These are phyloP conservation scores for Castanea crenata DNA, from an alignment of 306 rosid species.

Conservation along the genomic window DNA sequence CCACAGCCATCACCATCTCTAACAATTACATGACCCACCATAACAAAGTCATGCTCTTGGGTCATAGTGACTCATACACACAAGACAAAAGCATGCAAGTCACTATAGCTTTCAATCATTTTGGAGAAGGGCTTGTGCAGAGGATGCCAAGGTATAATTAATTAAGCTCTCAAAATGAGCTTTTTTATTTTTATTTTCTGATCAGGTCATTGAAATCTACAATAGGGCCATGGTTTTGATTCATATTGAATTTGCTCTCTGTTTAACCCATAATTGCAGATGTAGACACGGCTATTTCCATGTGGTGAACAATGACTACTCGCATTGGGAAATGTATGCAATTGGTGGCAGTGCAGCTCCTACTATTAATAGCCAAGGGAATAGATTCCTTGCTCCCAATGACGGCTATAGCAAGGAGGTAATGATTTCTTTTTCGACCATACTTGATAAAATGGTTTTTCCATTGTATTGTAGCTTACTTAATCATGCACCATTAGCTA, in stretches of 20 bases:
- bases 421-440: no score
- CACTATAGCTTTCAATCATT: slow-evolving; percentile 94
- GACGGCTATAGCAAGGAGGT: slow-evolving; percentile 68
- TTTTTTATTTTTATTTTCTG: background rate
- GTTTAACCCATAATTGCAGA: slow-evolving; percentile 39
- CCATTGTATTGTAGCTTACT: no score
- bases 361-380: slow-evolving; percentile 93
- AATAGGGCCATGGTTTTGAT: background rate
- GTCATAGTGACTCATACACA: slow-evolving; percentile 73
- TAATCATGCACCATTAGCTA: no score
- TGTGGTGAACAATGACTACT: slow-evolving; percentile 95
- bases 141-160: slow-evolving; percentile 65
- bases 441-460: no score
- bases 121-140: slow-evolving; percentile 87
- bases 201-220: background rate
- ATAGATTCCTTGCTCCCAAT: slow-evolving; percentile 79
- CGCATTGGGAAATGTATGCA: slow-evolving; percentile 89
- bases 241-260: background rate
- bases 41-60: slow-evolving; percentile 93
- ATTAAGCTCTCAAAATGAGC: background rate
- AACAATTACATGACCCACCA: slow-evolving; percentile 82
- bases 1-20: slow-evolving; percentile 80
- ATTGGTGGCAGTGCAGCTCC: slow-evolving; percentile 94
- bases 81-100: slow-evolving; percentile 86
- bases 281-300: slow-evolving; percentile 93